A percentile compares a stretch with the other conserved stretches of the same genome.
Evolutionary conservation across 192 early-diverging fungal genomes (phyloP).

Genomic region (Jimgerdemannia flammicorona): DNA sequence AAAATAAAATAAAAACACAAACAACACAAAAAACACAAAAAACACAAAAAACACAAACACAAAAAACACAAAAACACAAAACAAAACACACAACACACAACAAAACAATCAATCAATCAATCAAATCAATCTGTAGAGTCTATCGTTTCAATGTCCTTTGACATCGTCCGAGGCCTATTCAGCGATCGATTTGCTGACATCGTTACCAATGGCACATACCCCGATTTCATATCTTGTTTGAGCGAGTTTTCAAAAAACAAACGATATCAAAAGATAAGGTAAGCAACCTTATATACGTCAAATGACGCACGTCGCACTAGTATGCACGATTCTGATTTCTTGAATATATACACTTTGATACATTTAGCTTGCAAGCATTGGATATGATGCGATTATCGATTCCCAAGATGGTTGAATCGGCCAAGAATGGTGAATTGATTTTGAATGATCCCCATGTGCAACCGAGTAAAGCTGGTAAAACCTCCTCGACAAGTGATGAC

Average conservation of each 20-base stretch:
- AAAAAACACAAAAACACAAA: too few species aligned
- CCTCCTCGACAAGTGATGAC: slow-evolving; percentile 45
- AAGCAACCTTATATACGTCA: neutral
- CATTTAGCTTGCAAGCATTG: slow-evolving; percentile 28
- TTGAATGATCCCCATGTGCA: slow-evolving; percentile 22
- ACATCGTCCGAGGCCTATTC: slow-evolving; percentile 57
- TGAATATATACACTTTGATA: neutral
- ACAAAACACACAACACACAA: too few species aligned
- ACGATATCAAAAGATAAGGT: slow-evolving; percentile 66
- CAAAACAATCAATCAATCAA: neutral
- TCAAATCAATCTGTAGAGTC: slow-evolving; percentile 39
- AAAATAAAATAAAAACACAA: too few species aligned
- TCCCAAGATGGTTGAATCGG: slow-evolving; percentile 31
- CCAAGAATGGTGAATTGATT: slow-evolving; percentile 15
- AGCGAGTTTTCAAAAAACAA: slow-evolving; percentile 69
- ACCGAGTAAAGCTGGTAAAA: slow-evolving; percentile 8
- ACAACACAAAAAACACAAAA: too few species aligned
- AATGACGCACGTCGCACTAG: neutral
- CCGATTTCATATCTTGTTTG: slow-evolving; percentile 50
- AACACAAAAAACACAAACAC: too few species aligned
- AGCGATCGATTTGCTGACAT: slow-evolving; percentile 62
- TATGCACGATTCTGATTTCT: neutral
- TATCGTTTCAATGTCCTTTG: slow-evolving; percentile 75
- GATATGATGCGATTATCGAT: slow-evolving; percentile 37
- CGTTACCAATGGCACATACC: slow-evolving; percentile 55